Evolutionary conservation across 352 stramenopile species (phyloP).

Genomic region (Globisporangium carolinianum): DNA sequence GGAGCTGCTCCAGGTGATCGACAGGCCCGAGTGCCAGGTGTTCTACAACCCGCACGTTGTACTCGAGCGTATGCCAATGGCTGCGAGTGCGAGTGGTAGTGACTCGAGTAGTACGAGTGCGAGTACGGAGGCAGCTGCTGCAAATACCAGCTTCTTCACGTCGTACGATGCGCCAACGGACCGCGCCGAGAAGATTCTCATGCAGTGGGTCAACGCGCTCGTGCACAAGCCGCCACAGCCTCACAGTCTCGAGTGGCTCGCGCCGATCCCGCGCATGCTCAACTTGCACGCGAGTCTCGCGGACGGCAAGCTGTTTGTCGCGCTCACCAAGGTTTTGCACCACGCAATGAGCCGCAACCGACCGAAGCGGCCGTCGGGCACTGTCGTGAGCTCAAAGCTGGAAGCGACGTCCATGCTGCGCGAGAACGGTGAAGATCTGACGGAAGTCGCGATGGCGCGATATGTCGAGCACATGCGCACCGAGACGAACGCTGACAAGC

Average conservation of each 20-base stretch:
- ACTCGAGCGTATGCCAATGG: constrained; percentile 17
- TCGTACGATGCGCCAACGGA: constrained; percentile 47
- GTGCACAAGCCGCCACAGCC: constrained; percentile 16
- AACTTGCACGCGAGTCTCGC: constrained; percentile 66
- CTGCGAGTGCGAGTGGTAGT: constrained; percentile 6
- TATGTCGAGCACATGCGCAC: constrained; percentile 57
- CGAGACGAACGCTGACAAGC: constrained; percentile 43
- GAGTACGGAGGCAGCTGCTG: not conserved
- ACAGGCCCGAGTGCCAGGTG: constrained; percentile 49
- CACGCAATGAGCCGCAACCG: constrained; percentile 51
- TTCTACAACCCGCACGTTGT: constrained; percentile 66
- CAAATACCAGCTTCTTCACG: constrained; percentile 14
- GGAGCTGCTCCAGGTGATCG: constrained; percentile 51
- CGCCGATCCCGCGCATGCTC: constrained; percentile 27
- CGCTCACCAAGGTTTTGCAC: constrained; percentile 62
- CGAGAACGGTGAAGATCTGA: constrained; percentile 77
- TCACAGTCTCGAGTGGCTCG: constrained; percentile 45
- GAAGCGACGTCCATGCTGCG: constrained; percentile 53
- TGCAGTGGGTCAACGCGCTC: constrained; percentile 69
- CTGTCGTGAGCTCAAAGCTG: constrained; percentile 26
- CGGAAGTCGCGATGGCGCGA: constrained; percentile 67
- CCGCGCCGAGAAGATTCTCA: constrained; percentile 62
- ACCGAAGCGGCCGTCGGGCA: constrained; percentile 21
- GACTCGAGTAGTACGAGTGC: constrained; percentile 1
- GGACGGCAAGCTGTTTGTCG: constrained; percentile 45